Base-by-base conservation (phyloP, 768 basidiomycete genomes). In the Tricholoma furcatifolium region DNA sequence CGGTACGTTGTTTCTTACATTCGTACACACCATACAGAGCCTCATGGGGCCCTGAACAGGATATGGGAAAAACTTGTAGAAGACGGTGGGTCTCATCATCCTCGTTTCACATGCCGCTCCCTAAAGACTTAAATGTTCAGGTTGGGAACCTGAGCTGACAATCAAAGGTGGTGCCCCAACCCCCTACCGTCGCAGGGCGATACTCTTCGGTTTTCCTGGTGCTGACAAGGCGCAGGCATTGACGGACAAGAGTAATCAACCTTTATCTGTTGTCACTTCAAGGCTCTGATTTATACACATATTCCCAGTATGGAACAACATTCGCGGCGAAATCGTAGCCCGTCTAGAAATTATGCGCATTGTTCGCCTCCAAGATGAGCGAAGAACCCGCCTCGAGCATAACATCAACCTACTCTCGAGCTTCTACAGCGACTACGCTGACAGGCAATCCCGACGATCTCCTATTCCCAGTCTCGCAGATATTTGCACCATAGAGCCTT, bases 221-320 rank as follows among this genome's bases (percentile, higher is more conserved):
- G 53, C 62, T 17, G 50, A 55, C 11, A 44, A 62, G 35, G 35
- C 60, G 2, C 58, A 54, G 46, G 51, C 49, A 8, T 58, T 70
- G 11, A 65, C 62, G 10, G 66, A 67, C 34, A 56, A 60, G 43
- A 56, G 64, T 64, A 23, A 27, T n/a, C 27, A 27, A 4, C 27
- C n/a, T n/a, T n/a, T n/a, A n/a, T n/a, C n/a, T n/a, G n/a, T n/a
- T n/a, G n/a, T n/a, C 3, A 34, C 27, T 31, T 30, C 18, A 11
- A 17, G 6, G 10, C 20, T 31, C 23, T 34, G 3, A 21, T 38
- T 23, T 3, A 15, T 20, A 27, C 27, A 27, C 36, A 12, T n/a
- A n/a, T n/a, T n/a, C n/a, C n/a, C n/a, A 24, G 15, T 17, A 39
- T 70, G 68, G 70, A 47, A 56, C 10, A 60, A 55, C n/a, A 62